Conservation (phyloP, 257 asterid genomes). For the Datura wrightii region DNA sequence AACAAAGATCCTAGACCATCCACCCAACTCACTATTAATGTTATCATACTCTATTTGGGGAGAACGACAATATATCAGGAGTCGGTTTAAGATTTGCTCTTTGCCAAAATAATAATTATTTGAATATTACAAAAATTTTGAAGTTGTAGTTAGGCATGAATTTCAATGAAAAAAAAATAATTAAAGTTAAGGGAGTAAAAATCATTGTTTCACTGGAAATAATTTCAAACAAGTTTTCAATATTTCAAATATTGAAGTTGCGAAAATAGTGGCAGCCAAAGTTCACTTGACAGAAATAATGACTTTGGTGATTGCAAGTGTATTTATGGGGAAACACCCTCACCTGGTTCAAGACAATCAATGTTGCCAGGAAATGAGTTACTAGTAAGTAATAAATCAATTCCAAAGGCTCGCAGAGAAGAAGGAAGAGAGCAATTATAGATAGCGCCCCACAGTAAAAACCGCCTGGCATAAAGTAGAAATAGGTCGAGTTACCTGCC, state of each 20-base stretch:
- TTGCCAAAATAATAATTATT: not conserved
- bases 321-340: too few relatives aligned
- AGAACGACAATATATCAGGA: not conserved
- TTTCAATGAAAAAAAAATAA: too few relatives aligned
- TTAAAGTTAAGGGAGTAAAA: too few relatives aligned
- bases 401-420: too few relatives aligned
- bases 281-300: not conserved
- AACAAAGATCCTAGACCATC: not conserved
- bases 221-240: too few relatives aligned
- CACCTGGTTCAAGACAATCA: not conserved
- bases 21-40: not conserved
- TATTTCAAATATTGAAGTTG: too few relatives aligned
- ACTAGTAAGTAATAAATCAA: not conserved
- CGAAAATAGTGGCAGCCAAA: not conserved
- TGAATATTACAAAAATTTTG: not conserved
- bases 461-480: too few relatives aligned
- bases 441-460: too few relatives aligned
- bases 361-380: not conserved
- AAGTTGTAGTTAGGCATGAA: not conserved
- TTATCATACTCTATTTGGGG: not conserved
- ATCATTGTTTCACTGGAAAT: too few relatives aligned
- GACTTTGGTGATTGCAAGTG: not conserved
- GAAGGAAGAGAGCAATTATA: not conserved
- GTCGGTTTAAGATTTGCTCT: not conserved
- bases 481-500: slow-evolving; percentile 59